A percentile compares a stretch with the other conserved stretches of the same genome.
These are phyloP conservation scores for Hippophae tibetana DNA, from an alignment of 306 rosid species.

Conservation along the genomic window DNA sequence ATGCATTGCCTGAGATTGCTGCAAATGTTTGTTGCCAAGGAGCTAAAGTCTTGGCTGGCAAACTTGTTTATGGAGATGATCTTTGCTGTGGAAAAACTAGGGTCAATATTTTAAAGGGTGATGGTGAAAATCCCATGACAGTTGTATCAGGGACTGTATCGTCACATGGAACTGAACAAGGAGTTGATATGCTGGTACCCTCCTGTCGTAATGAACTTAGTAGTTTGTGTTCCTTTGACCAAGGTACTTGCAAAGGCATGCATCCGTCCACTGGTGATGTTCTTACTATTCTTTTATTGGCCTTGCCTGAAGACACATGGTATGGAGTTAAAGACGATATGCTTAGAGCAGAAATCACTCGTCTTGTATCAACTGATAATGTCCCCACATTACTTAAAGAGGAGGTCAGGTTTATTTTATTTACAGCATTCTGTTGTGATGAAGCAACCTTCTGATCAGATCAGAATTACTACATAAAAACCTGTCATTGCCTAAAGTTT, in stretches of 20 bases:
- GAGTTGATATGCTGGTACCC: slow-evolving; percentile 64
- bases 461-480: too few species aligned
- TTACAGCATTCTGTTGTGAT: too few species aligned
- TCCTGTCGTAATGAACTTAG: slow-evolving; percentile 30
- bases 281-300: slow-evolving; percentile 63
- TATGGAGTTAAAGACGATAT: slow-evolving; percentile 48
- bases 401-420: slow-evolving; percentile 41
- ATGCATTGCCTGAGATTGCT: slow-evolving; percentile 39
- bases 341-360: slow-evolving; percentile 37
- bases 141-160: slow-evolving; percentile 65
- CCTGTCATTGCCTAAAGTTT: too few species aligned
- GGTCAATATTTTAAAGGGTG: slow-evolving; percentile 33
- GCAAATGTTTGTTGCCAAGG: slow-evolving; percentile 62
- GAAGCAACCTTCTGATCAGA: too few species aligned
- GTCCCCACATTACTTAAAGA: slow-evolving; percentile 61
- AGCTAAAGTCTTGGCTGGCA: slow-evolving; percentile 42
- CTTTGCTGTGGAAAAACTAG: slow-evolving; percentile 39
- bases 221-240: slow-evolving; percentile 37
- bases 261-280: slow-evolving; percentile 76
- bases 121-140: slow-evolving; percentile 39
- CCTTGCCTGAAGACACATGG: slow-evolving; percentile 73
- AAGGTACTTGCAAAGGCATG: slow-evolving; percentile 61
- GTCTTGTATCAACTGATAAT: slow-evolving; percentile 40
- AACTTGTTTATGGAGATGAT: slow-evolving; percentile 18
- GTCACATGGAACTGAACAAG: slow-evolving; percentile 43